Percentiles rank a stretch among this genome's conserved stretches.
Conservation (phyloP, 169 alveolate species). For the Plasmodium ovale region DNA sequence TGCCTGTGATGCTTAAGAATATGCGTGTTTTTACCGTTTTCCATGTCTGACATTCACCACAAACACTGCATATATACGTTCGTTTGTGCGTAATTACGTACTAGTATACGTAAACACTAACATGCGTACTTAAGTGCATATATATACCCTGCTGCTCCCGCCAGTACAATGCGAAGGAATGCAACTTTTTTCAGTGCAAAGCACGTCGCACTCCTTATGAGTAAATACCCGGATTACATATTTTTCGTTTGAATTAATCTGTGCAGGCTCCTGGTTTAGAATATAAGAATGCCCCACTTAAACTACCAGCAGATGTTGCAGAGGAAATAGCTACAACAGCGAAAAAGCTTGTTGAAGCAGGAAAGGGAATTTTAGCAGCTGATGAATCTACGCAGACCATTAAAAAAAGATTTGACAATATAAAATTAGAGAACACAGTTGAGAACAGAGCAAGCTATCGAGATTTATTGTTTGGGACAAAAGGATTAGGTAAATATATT, state of each 20-base stretch:
- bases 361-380: constrained; percentile 99
- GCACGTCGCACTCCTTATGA: no score
- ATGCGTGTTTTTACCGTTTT: no score
- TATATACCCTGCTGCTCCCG: no score
- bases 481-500: constrained; percentile 94
- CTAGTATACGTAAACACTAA: no score
- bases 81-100: no score
- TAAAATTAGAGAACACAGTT: constrained; percentile 95
- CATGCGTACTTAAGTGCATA: background rate
- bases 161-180: no score
- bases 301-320: constrained; percentile 71
- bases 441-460: constrained; percentile 97
- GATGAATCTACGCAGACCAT: constrained; percentile 99
- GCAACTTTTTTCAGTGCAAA: no score
- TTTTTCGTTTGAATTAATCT: background rate
- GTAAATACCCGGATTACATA: no score
- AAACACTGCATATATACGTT: no score
- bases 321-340: constrained; percentile 74
- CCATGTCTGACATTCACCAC: no score
- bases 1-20: no score
- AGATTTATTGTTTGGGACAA: constrained; percentile 95
- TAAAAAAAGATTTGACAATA: constrained; percentile 95
- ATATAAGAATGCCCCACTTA: constrained; percentile 56
- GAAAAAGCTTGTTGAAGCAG: constrained; percentile 80
- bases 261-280: constrained; percentile 27